These are phyloP conservation scores for Ampelomyces quisqualis DNA, from an alignment of 2,329 filamentous ascomycete genomes.

Conservation along the genomic window DNA sequence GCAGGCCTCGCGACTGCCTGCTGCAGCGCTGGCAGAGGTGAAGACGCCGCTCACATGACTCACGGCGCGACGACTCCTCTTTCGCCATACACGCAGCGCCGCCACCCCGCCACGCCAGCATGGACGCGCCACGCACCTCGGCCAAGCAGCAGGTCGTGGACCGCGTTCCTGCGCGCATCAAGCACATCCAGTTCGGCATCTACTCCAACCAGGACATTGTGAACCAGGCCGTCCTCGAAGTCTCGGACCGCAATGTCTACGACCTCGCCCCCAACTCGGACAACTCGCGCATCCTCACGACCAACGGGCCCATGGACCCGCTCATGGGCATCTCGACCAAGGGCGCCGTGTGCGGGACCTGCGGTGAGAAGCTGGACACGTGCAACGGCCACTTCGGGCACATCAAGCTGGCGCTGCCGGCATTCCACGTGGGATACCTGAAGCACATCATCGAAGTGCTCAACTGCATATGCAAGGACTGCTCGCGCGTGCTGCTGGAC, in stretches of 20 bases:
- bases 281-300: slow-evolving; percentile 67
- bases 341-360: slow-evolving; percentile 75
- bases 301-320: slow-evolving; percentile 82
- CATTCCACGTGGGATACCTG: slow-evolving; percentile 94
- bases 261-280: slow-evolving; percentile 68
- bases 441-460: slow-evolving; percentile 90
- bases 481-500: slow-evolving; percentile 77
- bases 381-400: slow-evolving; percentile 97
- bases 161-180: slow-evolving; percentile 85
- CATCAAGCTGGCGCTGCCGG: slow-evolving; percentile 84
- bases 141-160: slow-evolving; percentile 89
- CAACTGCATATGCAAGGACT: slow-evolving; percentile 94
- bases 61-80: slow-evolving; percentile 19
- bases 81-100: not conserved
- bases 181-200: slow-evolving; percentile 90
- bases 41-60: slow-evolving; percentile 17
- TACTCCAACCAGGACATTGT: slow-evolving; percentile 92
- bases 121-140: slow-evolving; percentile 28
- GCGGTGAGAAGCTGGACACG: slow-evolving; percentile 73
- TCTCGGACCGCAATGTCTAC: slow-evolving; percentile 92
- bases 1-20: no score
- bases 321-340: slow-evolving; percentile 90
- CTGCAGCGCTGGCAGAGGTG: no score
- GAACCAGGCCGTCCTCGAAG: slow-evolving; percentile 90
- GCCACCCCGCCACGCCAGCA: slow-evolving; percentile 11